These are phyloP conservation scores for Trichoderma endophyticum DNA, from an alignment of 2,329 filamentous ascomycete genomes.

Conservation along the genomic window DNA sequence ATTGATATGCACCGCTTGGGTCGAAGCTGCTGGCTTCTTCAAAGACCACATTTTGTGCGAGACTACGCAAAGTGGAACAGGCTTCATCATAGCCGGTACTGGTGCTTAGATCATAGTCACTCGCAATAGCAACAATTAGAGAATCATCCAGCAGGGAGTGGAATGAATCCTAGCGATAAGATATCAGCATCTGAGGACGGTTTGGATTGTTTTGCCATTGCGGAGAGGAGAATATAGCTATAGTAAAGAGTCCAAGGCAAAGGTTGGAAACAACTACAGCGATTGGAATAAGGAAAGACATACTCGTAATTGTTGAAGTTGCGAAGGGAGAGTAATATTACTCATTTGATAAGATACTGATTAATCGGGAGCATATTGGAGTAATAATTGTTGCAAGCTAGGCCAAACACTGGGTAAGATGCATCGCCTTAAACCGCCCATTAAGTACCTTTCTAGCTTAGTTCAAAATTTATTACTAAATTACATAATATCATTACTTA, in stretches of 20 bases:
- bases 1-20: conserved; percentile 64
- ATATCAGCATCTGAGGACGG: background rate
- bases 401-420: background rate
- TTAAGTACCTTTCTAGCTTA: background rate
- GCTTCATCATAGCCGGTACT: conserved; percentile 51
- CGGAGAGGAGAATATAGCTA: background rate
- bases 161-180: conserved; percentile 58
- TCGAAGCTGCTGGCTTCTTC: conserved; percentile 78
- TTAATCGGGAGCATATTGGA: background rate
- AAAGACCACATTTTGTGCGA: conserved; percentile 60
- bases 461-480: background rate
- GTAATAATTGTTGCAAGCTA: background rate
- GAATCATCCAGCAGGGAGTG: conserved; percentile 73
- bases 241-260: background rate
- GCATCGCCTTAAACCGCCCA: background rate
- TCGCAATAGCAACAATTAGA: conserved; percentile 70
- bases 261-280: background rate
- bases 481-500: background rate
- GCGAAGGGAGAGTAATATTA: background rate
- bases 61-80: conserved; percentile 56
- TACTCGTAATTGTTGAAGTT: background rate
- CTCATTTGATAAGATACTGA: background rate
- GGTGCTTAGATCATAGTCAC: conserved; percentile 65
- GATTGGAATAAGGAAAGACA: too few species aligned
- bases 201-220: background rate